Evolutionary conservation across 441 rosid species (phyloP).

Genomic region (Euphorbia corollata): DNA sequence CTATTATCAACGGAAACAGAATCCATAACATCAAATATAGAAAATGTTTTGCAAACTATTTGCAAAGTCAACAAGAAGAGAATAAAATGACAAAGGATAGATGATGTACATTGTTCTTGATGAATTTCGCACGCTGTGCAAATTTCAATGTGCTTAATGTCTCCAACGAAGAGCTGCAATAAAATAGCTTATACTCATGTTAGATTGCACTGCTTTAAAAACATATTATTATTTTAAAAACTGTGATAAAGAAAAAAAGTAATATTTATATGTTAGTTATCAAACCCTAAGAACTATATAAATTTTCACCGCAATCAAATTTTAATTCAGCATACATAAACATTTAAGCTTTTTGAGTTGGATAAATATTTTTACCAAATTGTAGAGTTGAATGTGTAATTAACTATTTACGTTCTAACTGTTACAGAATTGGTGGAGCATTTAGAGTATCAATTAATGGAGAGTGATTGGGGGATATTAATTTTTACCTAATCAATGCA

Average conservation of each 20-base stretch:
- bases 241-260: not conserved
- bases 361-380: not conserved
- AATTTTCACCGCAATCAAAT: not conserved
- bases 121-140: conserved; percentile 97
- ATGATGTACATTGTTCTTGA: conserved; percentile 76
- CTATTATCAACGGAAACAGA: conserved; percentile 1
- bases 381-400: not conserved
- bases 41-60: not conserved
- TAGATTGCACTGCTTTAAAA: not conserved
- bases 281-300: not conserved
- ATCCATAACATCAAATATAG: not conserved
- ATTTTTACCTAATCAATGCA: no score
- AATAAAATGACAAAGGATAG: not conserved
- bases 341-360: not conserved
- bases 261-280: not conserved
- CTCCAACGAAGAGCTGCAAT: conserved; percentile 83
- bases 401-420: not conserved
- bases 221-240: not conserved
- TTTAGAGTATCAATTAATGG: no score
- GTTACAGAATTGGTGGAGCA: no score
- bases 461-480: no score
- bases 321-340: not conserved
- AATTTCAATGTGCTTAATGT: conserved; percentile 95
- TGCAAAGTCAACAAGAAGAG: not conserved
- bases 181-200: not conserved